Base-by-base conservation (phyloP, 2,329 filamentous ascomycete genomes). In the Metarhizium rileyi region DNA sequence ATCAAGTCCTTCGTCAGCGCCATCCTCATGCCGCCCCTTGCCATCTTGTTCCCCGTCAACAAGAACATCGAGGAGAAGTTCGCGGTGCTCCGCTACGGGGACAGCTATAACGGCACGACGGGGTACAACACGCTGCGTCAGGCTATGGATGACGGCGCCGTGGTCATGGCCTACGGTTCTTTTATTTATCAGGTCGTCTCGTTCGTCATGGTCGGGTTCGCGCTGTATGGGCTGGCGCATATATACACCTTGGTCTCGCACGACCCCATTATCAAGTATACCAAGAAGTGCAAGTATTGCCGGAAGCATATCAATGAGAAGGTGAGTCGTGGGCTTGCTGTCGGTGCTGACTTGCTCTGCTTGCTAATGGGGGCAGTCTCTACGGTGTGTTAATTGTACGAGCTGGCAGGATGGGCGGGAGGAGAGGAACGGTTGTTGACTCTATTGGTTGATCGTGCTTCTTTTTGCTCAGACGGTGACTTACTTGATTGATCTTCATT, bases 41-140 rank as follows among this genome's bases (percentile, higher is more conserved):
- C 84, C 2, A 68, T 88, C 40, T 67, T 89, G 22, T 75, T 86
- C 4, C 85, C 85, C 45, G 67, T 88, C 50, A 77, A 84, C 57
- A 78, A 78, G 55, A 88, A 88, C 61, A 75, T 89, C 59, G 81
- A 86, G 59, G 79, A 87, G 66, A 87, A 87, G 63, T 89, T 89
- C 62, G 78, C 83, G 0, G 77, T 87, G 6, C 65, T 88, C 26
- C 74, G 70, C 35, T 60, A 69, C 0, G 84, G 84, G 0, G 75
- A 78, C 3, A 71, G 77, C 51, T 80, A 74, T 55, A 67, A 69
- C 25, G 59, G 68, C 1, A 66, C 72, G 4, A 63, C 66, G 18
- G 80, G 81, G 3, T 89, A 89, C 66, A 87, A 85, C 58, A 89
- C 86, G 2, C 69, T 86, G 6, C 69, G 78, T 41, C 81, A 85